Evolutionary conservation across 306 rosid species (phyloP), one percentile per base, ranked within the genome.

Genomic region (Cicer chorassanicum): DNA sequence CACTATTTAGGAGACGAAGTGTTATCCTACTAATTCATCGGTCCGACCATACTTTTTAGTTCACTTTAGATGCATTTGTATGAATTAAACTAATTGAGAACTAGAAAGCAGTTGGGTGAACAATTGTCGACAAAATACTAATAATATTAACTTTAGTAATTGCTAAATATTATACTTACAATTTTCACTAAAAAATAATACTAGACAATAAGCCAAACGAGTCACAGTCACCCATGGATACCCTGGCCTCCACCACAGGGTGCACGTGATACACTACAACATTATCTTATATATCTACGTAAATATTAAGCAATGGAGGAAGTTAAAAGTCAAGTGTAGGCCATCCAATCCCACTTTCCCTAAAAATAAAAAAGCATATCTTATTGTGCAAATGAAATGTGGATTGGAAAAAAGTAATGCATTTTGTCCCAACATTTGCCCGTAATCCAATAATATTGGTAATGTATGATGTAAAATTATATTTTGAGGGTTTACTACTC

Each of bases 181-280:
- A 0, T 29, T 29, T 29, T 29, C 36, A 29, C 3, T 29, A 29
- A 29, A 29, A 29, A 29, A 29, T 29, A 29, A 29, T 29, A 29
- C 36, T 29, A 29, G 36, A 29, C 36, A 29, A 29, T 29, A 29
- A 29, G 36, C 36, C 36, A 29, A 29, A 29, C 0, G 36, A 29
- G 36, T 29, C 36, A 29, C 36, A 29, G 36, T 29, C 36, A 29
- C 36, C 36, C 2, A 29, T 29, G 36, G 36, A 16, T 12, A 41
- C 65, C 57, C 78, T 62, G 70, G 70, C 78, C 40, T 74, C 78
- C 70, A 74, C 79, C 64, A 63, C 43, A 39, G 51, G 6, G 63
- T 19, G 42, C 67, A 72, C 76, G 67, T 72, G 48, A 51, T 40
- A 29, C 79, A 61, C 61, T 12, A n/a, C 39, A 63, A 70, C 71